These are phyloP conservation scores for Cladosporium oxysporum DNA, from an alignment of 2,329 filamentous ascomycete genomes.

Conservation along the genomic window DNA sequence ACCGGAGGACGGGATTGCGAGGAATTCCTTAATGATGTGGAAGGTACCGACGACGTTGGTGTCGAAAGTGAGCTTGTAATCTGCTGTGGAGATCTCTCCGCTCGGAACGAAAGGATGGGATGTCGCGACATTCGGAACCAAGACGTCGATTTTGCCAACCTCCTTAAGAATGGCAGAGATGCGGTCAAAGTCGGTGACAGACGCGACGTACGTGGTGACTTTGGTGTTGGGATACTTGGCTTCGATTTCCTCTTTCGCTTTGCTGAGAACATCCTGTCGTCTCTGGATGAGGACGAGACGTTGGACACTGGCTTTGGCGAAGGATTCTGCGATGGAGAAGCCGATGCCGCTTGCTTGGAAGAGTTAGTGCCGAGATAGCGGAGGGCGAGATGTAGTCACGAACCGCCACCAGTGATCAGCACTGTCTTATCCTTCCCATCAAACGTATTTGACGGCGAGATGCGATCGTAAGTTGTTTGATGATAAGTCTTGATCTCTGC, in stretches of 20 bases:
- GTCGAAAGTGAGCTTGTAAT: conserved; percentile 38
- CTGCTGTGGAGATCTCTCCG: conserved; percentile 33
- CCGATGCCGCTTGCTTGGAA: conserved; percentile 28
- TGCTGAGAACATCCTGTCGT: conserved; percentile 34
- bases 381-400: not conserved
- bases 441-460: conserved; percentile 25
- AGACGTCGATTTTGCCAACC: conserved; percentile 41
- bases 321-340: conserved; percentile 27
- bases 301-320: conserved; percentile 27
- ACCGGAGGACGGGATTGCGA: conserved; percentile 37
- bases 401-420: conserved; percentile 30
- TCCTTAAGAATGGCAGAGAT: conserved; percentile 37
- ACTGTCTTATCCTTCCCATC: conserved; percentile 29
- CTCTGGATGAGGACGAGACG: conserved; percentile 29
- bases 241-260: conserved; percentile 41
- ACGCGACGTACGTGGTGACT: conserved; percentile 37
- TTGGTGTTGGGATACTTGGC: conserved; percentile 36
- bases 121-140: conserved; percentile 42
- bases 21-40: conserved; percentile 39
- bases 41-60: conserved; percentile 41
- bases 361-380: not conserved
- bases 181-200: conserved; percentile 28
- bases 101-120: conserved; percentile 36
- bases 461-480: conserved; percentile 26
- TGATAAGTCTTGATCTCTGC: conserved; percentile 28